Base-by-base conservation (phyloP, 169 alveolate genomes). In the Fabrea salina region DNA sequence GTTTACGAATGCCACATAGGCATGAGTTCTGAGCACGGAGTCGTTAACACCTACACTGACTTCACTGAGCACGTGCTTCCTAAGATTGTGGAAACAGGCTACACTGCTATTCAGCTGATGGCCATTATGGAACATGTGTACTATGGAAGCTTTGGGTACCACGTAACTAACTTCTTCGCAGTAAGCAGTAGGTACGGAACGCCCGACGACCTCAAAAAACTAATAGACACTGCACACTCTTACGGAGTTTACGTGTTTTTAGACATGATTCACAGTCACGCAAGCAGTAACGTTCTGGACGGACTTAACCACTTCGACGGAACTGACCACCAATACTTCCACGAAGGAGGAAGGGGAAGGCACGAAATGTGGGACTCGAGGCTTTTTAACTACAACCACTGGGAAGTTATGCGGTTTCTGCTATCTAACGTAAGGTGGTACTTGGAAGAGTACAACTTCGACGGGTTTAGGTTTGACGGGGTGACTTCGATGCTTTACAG, bases 1-100 rank as follows among this genome's bases (percentile, higher is more conserved):
- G 92, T 97, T 27, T 97, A 97, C 79, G 99, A 96, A 85, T 89
- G 91, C 40, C 97, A 96, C 87, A 87, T 96, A 44, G 98, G 98
- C 51, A 86, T 87, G 59, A 67, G 84, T 1, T 66, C 90, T 80
- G 82, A 86, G 77, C 96, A 94, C 64, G 96, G 91, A 70, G 91
- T 91, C 75, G 93, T 95, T 22, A 89, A 89, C 43, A 84, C 96
- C 4, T 96, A 88, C 72, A 75, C 82, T 75, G 97, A 94, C 78
- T 97, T 97, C 79, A 92, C 93, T 6, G 91, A 87, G 49, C 80
- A 78, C 70, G 93, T 97, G 2, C 51, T 97, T 22, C 99, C 99
- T 19, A 88, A 97, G 70, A 91, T 97, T 33, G 89, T 85, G 35
- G 91, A 92, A 44, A 72, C 90, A 70, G 98, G 99, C 27, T 96